Conservation (phyloP, 2,329 filamentous ascomycete species). For the Fusarium pseudoanthophilum region DNA sequence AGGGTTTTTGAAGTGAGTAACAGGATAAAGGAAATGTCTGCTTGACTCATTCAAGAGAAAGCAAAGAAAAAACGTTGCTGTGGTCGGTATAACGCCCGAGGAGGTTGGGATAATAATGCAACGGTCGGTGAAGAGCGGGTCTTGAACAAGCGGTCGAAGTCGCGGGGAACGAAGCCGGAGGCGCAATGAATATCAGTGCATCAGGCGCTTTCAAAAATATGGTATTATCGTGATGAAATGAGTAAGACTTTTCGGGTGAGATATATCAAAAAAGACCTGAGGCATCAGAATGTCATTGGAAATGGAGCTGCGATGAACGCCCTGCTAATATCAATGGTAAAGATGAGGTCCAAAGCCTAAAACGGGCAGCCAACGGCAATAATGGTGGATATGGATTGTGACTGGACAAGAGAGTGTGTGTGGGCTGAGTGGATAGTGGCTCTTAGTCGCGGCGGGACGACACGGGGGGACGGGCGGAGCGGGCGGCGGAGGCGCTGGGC, state of each 20-base stretch:
- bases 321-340: slow-evolving; percentile 43
- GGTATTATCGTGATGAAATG: slow-evolving; percentile 12
- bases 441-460: slow-evolving; percentile 39
- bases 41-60: slow-evolving; percentile 29
- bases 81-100: slow-evolving; percentile 34
- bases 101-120: slow-evolving; percentile 41
- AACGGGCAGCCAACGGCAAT: slow-evolving; percentile 37
- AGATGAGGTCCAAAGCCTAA: slow-evolving; percentile 34
- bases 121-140: slow-evolving; percentile 44
- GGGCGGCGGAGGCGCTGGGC: slow-evolving; percentile 33
- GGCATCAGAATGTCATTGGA: slow-evolving; percentile 27
- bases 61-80: slow-evolving; percentile 24
- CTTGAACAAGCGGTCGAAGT: slow-evolving; percentile 40
- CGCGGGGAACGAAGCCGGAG: slow-evolving; percentile 34
- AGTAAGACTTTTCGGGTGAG: slow-evolving; percentile 7
- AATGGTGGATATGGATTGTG: slow-evolving; percentile 35
- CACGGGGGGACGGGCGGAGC: slow-evolving; percentile 35
- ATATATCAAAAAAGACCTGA: slow-evolving; percentile 34
- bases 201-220: slow-evolving; percentile 13
- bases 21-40: slow-evolving; percentile 27
- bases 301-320: slow-evolving; percentile 38
- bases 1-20: slow-evolving; percentile 21
- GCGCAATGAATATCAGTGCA: slow-evolving; percentile 25
- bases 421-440: slow-evolving; percentile 43
- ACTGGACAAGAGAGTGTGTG: slow-evolving; percentile 35